phyloP scores from a whole-genome alignment of 108 stramenopile genomes.

The Chaetoceros muelleri region DNA sequence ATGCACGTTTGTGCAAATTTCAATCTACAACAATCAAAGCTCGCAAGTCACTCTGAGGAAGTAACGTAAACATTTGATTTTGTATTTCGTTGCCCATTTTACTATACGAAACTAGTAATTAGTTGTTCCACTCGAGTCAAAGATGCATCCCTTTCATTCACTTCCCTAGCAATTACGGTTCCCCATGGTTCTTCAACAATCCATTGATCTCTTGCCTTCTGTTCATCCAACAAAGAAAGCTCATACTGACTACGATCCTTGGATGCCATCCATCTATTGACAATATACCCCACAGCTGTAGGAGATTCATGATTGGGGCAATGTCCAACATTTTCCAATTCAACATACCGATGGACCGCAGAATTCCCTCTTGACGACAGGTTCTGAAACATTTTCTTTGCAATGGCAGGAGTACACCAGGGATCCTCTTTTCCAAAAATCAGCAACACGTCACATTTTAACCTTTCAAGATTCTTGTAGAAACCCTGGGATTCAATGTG shows the following conservation, averaged over 20 bases:
- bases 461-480: conserved; percentile 23
- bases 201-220: background rate
- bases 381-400: conserved; percentile 26
- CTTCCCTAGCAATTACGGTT: conserved; percentile 23
- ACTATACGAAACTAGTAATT: conserved; percentile 20
- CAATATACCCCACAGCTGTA: conserved; percentile 38
- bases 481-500: conserved; percentile 11
- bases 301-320: conserved; percentile 82
- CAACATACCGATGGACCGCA: conserved; percentile 41
- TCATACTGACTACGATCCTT: conserved; percentile 7
- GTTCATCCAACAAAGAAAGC: conserved; percentile 14
- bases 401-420: conserved; percentile 50
- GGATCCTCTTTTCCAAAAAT: conserved; percentile 68
- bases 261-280: conserved; percentile 28
- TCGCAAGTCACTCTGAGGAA: too few species aligned
- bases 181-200: conserved; percentile 48
- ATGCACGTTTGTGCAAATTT: conserved; percentile 79
- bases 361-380: background rate
- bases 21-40: too few species aligned
- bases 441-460: conserved; percentile 57
- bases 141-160: conserved; percentile 28
- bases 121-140: conserved; percentile 33
- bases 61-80: too few species aligned
- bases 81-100: too few species aligned
- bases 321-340: conserved; percentile 64